Evolutionary conservation across 208 protist genomes (phyloP), one percentile per base, ranked within the genome.

Genomic region (Trypanosoma conorhini): DNA sequence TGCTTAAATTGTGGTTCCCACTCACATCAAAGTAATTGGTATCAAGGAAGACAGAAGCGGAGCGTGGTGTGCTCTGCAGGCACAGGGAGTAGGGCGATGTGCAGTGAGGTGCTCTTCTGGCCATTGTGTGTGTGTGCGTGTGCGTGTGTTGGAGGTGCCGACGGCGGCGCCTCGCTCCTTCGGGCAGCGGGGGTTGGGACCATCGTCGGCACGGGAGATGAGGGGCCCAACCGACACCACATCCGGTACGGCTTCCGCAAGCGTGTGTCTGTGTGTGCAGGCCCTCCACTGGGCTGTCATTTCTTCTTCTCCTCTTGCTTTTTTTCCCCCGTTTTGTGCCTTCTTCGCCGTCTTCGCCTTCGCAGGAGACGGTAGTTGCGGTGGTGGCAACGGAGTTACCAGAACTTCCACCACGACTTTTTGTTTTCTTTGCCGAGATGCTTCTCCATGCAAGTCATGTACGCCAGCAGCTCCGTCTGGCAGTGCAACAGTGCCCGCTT

Each of bases 361-460:
- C 50, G 9, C 12, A 12, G 9, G 12, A 24, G 50, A 54, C 50
- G 1, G 19, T 54, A 24, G 22, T 24, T 9, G 17, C 48, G 31
- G 12, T 28, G 55, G 28, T 60, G 55, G 55, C 12, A 24, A 1
- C n/a, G 51, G 21, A 7, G 57, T 12, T 67, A 92, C 71, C 74
- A 89, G 10, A 87, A 55, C 70, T 60, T 74, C 72, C 87, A 87
- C 78, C 75, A 86, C 2, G 57, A 54, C 19, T 71, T 79, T 4
- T 64, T 48, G 52, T 78, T 69, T n/a, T 68, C 19, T 26, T 62
- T 60, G 24, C 58, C 51, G 40, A 80, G 57, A 60, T 91, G 51
- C 21, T 82, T 72, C 50, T 93, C 88, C 88, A 93, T 93, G 64
- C 88, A 93, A 54, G 26, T 58, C 85, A 89, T 89, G 75, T 93